Base-by-base conservation (phyloP, 805 yeast genomes). In the Cyberlindnera saturnus region DNA sequence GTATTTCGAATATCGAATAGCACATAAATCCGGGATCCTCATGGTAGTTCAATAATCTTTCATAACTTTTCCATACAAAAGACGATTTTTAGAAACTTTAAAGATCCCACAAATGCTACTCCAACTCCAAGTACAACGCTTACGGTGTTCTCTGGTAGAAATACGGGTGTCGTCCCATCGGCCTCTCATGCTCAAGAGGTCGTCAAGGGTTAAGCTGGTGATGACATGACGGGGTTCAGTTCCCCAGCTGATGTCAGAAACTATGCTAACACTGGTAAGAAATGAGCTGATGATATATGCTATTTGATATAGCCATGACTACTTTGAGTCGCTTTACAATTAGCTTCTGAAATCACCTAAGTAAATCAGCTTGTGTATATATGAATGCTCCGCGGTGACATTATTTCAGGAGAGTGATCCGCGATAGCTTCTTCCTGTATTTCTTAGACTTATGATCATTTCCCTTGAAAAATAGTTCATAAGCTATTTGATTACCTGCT, bases 81-180 rank as follows among this genome's bases (percentile, higher is more conserved):
- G 28, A 23, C 11, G 11, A 23, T 23, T 23, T 4, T 23, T 9
- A 23, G 3, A 10, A 17, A 17, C 18, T 17, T 17, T 4, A 17
- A 8, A 23, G 28, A 23, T 10, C 2, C 11, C 28, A 23, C 29
- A 42, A 39, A 19, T 40, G 43, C n/a, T 36, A 39, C 39, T n/a
- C 39, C 20, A 36, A 42, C 43, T 39, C 44, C 9, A 32, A 23
- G 11, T 20, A 41, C 20, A 30, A 41, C 33, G 30, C 17, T 13
- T 42, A 45, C 34, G 49, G 39, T 35, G 49, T 40, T 31, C 1
- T 32, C 40, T 13, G 46, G 46, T 5, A 34, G 36, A 19, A 43
- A 46, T 19, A 38, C 39, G 11, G 46, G 49, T 40, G 44, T 26
- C 17, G 40, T 46, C 41, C 46, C 43, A 46, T 33, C 39, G 29